Percentiles rank a stretch among this genome's conserved stretches.
Evolutionary conservation across 192 early-diverging fungal genomes (phyloP).

Genomic region (Coemansia sp.): DNA sequence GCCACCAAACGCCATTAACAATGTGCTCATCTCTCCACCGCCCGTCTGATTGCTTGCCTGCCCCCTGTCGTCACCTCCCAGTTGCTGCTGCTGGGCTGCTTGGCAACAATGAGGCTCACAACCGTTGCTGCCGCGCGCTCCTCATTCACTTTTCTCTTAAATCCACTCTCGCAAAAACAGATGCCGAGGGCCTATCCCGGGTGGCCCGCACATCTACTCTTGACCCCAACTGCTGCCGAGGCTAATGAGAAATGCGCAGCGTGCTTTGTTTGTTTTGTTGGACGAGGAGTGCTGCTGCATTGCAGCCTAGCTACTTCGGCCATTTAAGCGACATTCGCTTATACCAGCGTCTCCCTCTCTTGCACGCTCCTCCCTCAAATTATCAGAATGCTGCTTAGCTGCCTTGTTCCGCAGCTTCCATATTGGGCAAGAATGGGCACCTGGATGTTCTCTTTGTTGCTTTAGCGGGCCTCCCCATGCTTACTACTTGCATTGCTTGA

Average conservation of each 20-base stretch:
- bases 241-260: not conserved
- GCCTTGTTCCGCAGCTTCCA: not conserved
- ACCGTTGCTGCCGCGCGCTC: not conserved
- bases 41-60: not conserved
- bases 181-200: not conserved
- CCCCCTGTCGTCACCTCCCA: not conserved
- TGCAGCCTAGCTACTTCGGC: not conserved
- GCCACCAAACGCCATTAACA: constrained; percentile 5
- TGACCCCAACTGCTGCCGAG: not conserved
- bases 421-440: too few species aligned
- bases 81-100: not conserved
- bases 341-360: too few species aligned
- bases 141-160: not conserved
- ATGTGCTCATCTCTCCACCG: not conserved
- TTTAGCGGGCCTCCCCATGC: not conserved
- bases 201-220: not conserved
- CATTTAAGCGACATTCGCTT: not conserved
- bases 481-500: too few species aligned
- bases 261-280: not conserved
- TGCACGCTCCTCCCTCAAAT: too few species aligned
- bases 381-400: not conserved
- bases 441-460: too few species aligned
- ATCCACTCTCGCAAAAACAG: not conserved
- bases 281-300: not conserved
- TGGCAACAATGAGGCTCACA: not conserved